phyloP scores from a whole-genome alignment of 2,329 filamentous ascomycete genomes.

The Ophiocordyceps sinensis region DNA sequence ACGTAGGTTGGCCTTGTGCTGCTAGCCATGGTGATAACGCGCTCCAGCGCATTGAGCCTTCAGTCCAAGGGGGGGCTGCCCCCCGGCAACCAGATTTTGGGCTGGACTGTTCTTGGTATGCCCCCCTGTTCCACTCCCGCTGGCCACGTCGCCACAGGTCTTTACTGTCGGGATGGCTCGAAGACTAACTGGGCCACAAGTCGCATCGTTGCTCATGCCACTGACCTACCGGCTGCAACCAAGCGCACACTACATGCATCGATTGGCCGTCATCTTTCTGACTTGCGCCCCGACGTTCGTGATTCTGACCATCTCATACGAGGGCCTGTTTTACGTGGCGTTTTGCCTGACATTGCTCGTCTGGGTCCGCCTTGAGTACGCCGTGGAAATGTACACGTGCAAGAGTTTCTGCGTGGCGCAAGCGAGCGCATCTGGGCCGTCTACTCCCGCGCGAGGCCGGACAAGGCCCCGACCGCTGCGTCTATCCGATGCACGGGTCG shows the following conservation, averaged over 20 bases:
- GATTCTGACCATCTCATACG: constrained; percentile 92
- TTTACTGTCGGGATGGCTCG: too few species aligned
- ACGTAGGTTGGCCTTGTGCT: constrained; percentile 57
- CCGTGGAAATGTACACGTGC: constrained; percentile 28
- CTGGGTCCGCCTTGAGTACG: constrained; percentile 88
- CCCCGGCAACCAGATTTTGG: constrained; percentile 72
- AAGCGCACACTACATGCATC: constrained; percentile 79
- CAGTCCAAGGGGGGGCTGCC: constrained; percentile 78
- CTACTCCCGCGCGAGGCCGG: background rate
- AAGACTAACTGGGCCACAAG: constrained; percentile 20
- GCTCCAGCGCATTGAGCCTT: constrained; percentile 70
- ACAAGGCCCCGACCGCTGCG: constrained; percentile 45
- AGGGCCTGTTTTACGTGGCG: constrained; percentile 87
- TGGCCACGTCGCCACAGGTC: background rate
- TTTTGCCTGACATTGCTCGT: constrained; percentile 71
- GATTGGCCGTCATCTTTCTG: constrained; percentile 77
- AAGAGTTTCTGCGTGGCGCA: constrained; percentile 1
- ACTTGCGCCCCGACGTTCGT: constrained; percentile 89
- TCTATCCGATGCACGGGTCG: constrained; percentile 73
- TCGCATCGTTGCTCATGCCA: constrained; percentile 63
- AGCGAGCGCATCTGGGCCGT: background rate
- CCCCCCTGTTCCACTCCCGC: constrained; percentile 1
- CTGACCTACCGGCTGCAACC: constrained; percentile 68
- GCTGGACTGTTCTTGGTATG: constrained; percentile 65
- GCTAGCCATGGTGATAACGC: constrained; percentile 73